These are phyloP conservation scores for Termitomyces sp. DNA, from an alignment of 768 basidiomycete genomes.

Conservation along the genomic window DNA sequence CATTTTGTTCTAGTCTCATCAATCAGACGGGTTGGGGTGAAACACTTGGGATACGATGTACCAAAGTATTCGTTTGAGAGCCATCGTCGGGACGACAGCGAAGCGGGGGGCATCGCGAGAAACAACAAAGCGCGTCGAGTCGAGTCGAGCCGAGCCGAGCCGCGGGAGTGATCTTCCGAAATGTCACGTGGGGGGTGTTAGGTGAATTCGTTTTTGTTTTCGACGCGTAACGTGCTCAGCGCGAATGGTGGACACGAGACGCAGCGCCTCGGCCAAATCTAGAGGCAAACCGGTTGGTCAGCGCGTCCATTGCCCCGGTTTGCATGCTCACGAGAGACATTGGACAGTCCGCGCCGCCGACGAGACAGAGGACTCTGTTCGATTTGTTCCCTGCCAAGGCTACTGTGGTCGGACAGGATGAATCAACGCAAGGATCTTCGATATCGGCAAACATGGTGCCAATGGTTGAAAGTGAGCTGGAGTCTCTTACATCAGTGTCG, in stretches of 20 bases:
- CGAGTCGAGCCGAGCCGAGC: no score
- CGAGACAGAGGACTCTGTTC: conserved; percentile 36
- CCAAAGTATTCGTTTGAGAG: conserved; percentile 40
- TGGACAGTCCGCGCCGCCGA: conserved; percentile 12
- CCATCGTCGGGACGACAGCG: conserved; percentile 10
- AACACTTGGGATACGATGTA: conserved; percentile 4
- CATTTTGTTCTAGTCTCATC: conserved; percentile 48
- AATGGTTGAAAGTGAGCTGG: conserved; percentile 7
- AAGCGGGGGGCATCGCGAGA: neutral
- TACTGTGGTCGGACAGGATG: neutral
- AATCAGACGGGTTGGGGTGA: neutral
- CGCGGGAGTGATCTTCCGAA: neutral
- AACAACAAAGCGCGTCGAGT: no score
- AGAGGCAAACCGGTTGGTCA: conserved; percentile 22
- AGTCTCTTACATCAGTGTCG: no score
- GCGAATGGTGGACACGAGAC: conserved; percentile 21
- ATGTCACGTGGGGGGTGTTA: neutral
- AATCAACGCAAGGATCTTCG: neutral
- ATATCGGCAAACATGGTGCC: neutral
- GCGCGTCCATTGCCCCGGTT: neutral
- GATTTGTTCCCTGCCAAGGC: conserved; percentile 28
- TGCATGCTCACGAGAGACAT: conserved; percentile 4
- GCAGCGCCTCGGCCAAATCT: conserved; percentile 14
- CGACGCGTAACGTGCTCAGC: neutral
- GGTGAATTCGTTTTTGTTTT: no score